Evolutionary conservation across 2,329 filamentous ascomycete genomes (phyloP).

Genomic region (Pyricularia pennisetigena): DNA sequence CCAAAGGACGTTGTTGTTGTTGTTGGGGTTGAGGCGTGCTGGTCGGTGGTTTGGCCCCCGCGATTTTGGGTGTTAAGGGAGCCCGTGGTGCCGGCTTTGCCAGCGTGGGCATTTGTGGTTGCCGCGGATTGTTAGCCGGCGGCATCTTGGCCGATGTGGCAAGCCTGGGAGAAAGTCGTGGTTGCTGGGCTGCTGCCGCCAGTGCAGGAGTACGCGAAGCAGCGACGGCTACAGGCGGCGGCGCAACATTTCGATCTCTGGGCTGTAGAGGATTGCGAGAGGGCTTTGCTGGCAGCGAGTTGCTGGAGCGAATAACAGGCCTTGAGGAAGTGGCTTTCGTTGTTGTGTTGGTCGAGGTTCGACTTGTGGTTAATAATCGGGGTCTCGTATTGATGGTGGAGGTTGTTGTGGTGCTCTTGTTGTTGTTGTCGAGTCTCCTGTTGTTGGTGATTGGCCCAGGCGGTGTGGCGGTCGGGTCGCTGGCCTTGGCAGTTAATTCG

Average conservation of each 20-base stretch:
- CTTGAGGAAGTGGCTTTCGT: neutral
- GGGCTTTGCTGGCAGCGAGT: constrained; percentile 6
- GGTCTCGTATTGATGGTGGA: neutral
- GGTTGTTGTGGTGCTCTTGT: constrained; percentile 10
- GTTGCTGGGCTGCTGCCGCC: constrained; percentile 3
- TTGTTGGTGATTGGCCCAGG: constrained; percentile 8
- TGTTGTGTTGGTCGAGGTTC: constrained; percentile 5
- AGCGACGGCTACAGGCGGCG: constrained; percentile 11
- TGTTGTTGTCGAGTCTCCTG: constrained; percentile 9
- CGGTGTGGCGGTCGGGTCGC: neutral
- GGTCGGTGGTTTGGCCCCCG: constrained; percentile 13
- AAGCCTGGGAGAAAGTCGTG: constrained; percentile 4
- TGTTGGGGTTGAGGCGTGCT: constrained; percentile 14
- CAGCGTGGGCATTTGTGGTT: constrained; percentile 60
- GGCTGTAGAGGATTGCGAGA: constrained; percentile 15
- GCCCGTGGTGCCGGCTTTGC: constrained; percentile 39
- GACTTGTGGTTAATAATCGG: neutral
- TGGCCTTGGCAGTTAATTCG: constrained; percentile 1
- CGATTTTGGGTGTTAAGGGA: constrained; percentile 47
- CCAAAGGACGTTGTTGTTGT: constrained; percentile 12
- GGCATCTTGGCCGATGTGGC: constrained; percentile 22
- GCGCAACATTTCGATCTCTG: constrained; percentile 29
- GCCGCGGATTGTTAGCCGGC: constrained; percentile 36
- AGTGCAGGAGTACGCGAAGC: constrained; percentile 11
- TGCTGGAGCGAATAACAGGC: constrained; percentile 10